Conservation (phyloP, 2,329 filamentous ascomycete species). For the Alternaria brassicicola region DNA sequence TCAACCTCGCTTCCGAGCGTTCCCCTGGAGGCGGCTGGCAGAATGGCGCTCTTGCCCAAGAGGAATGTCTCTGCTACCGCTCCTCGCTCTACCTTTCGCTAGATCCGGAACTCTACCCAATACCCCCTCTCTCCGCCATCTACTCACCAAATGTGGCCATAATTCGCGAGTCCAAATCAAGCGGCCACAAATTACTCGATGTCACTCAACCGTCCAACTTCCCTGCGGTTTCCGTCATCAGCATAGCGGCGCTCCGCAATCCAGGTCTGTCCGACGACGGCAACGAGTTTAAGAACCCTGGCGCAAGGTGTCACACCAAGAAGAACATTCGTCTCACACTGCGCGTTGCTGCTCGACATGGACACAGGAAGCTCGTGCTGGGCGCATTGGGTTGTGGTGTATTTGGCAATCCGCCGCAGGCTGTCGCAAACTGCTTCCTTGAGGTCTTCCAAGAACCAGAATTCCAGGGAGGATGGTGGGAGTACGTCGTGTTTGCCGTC, state of each 20-base stretch:
- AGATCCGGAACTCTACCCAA: slow-evolving; percentile 59
- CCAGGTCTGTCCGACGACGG: slow-evolving; percentile 44
- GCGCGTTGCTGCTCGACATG: slow-evolving; percentile 63
- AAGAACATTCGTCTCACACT: slow-evolving; percentile 68
- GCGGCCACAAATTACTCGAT: slow-evolving; percentile 56
- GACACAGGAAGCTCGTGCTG: slow-evolving; percentile 66
- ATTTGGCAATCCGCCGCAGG: slow-evolving; percentile 66
- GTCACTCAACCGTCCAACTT: slow-evolving; percentile 41
- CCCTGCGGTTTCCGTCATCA: slow-evolving; percentile 65
- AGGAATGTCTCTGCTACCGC: slow-evolving; percentile 72
- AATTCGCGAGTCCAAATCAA: slow-evolving; percentile 58
- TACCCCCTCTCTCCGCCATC: slow-evolving; percentile 57
- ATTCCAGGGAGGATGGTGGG: slow-evolving; percentile 69
- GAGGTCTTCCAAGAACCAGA: slow-evolving; percentile 66
- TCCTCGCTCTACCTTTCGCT: slow-evolving; percentile 61
- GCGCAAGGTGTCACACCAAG: slow-evolving; percentile 62
- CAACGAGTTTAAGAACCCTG: slow-evolving; percentile 22
- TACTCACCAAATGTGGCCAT: slow-evolving; percentile 67
- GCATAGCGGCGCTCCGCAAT: slow-evolving; percentile 61
- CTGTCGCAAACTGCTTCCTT: slow-evolving; percentile 68
- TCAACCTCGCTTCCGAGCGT: slow-evolving; percentile 69
- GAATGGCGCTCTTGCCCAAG: slow-evolving; percentile 67
- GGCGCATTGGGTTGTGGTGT: slow-evolving; percentile 74
- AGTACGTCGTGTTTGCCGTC: slow-evolving; percentile 69
- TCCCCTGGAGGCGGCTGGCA: slow-evolving; percentile 68